Base-by-base conservation (phyloP, 2,329 filamentous ascomycete genomes). In the Fusarium foetens region DNA sequence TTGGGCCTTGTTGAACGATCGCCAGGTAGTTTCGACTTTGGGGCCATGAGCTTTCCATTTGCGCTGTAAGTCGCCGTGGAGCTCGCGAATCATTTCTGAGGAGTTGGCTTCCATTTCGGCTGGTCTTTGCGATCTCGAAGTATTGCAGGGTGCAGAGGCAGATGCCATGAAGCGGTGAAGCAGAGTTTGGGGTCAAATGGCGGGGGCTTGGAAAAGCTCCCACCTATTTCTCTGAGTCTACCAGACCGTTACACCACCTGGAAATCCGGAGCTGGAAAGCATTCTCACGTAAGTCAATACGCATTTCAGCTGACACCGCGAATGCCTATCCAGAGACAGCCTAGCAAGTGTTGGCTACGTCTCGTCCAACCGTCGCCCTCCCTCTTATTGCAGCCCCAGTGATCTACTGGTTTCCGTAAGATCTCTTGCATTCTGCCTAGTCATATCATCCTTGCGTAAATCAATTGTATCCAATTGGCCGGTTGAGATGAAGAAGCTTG, bases 21-120 rank as follows among this genome's bases (percentile, higher is more conserved):
- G 78, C 84, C 84, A 86, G n/a, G 80, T 71, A 4, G 74, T 46
- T 58, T 83, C 75, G n/a, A 86, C 63, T 5, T 69, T 75, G n/a
- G 76, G 6, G 2, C 73, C 79, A 63, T 86, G 81, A 3, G 65
- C 72, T 48, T 12, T n/a, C 27, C 45, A 48, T n/a, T 48, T n/a
- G 21, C 45, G 45, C 27, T 48, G 21, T 0, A 31, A 17, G 21
- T 48, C 45, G 1, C 7, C 7, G 10, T 48, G 45, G 0, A 48
- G 14, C 45, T 48, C 45, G 14, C 5, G 21, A 0, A 48, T 1
- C 27, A n/a, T 12, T 31, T 48, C 27, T 12, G 27, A 29, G 1
- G 12, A 46, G 25, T 14, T 27, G 25, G 17, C 17, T 43, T 19
- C 41, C 23, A 25, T 43, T 25, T 43, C 25, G 10, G 6, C 6